Conservation (phyloP, 306 rosid species). For the Prunus kanzakura region DNA sequence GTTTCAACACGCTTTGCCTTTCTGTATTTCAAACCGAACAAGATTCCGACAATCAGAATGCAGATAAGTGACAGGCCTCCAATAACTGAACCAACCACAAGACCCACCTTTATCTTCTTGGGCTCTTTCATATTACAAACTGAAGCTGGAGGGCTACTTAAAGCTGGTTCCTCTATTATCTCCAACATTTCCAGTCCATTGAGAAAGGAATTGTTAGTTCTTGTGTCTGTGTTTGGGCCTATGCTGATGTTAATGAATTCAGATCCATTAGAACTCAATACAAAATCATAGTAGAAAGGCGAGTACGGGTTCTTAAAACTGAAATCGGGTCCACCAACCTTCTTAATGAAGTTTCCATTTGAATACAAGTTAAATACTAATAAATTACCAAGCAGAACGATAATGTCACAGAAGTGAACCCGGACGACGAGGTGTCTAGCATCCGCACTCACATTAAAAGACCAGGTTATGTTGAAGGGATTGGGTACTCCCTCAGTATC, state of each 20-base stretch:
- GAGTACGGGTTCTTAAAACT: fast-evolving
- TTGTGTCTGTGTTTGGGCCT: neutral
- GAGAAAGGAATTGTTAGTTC: constrained; percentile 10
- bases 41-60: constrained; percentile 16
- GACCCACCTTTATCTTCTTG: neutral
- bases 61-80: constrained; percentile 29
- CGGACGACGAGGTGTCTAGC: constrained; percentile 30
- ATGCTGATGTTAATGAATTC: constrained; percentile 28
- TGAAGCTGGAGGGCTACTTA: neutral
- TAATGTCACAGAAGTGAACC: constrained; percentile 38
- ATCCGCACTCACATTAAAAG: constrained; percentile 12
- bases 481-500: neutral
- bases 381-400: fast-evolving
- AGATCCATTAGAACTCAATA: constrained; percentile 23
- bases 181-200: constrained; percentile 51
- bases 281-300: constrained; percentile 26
- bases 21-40: constrained; percentile 18
- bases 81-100: constrained; percentile 25
- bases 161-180: constrained; percentile 3
- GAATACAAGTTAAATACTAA: constrained; percentile 11
- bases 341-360: neutral
- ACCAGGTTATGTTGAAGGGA: constrained; percentile 23
- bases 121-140: neutral
- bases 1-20: constrained; percentile 19
- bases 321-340: neutral